Conservation (phyloP, 2,329 filamentous ascomycete species). For the Neofusicoccum umdonicola region DNA sequence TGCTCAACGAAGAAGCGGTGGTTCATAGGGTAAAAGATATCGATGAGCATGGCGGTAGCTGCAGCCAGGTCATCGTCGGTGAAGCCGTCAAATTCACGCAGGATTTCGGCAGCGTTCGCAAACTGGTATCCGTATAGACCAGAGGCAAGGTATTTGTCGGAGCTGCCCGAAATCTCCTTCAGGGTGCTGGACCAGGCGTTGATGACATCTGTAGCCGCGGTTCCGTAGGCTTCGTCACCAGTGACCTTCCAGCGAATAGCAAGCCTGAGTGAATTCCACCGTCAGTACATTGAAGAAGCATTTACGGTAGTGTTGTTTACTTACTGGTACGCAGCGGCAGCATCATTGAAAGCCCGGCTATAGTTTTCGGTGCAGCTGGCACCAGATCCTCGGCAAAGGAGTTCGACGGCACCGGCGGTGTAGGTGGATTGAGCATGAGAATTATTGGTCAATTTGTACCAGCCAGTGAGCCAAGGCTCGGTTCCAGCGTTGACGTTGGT, state of each 20-base stretch:
- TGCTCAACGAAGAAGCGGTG: slow-evolving; percentile 39
- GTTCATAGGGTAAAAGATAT: slow-evolving; percentile 43
- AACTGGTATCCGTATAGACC: slow-evolving; percentile 49
- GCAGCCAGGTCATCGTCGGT: slow-evolving; percentile 23
- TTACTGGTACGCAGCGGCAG: slow-evolving; percentile 36
- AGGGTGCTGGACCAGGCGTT: slow-evolving; percentile 40
- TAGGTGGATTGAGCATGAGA: slow-evolving; percentile 32
- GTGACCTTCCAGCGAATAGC: slow-evolving; percentile 44
- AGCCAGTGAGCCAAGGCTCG: slow-evolving; percentile 38
- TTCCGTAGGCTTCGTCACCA: slow-evolving; percentile 36
- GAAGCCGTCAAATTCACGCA: slow-evolving; percentile 38
- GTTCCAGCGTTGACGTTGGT: slow-evolving; percentile 32
- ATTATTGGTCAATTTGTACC: slow-evolving; percentile 31
- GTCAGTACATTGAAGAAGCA: neutral
- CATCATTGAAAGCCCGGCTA: slow-evolving; percentile 32
- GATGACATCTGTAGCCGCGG: slow-evolving; percentile 38
- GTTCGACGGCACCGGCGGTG: slow-evolving; percentile 27
- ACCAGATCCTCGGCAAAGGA: slow-evolving; percentile 37
- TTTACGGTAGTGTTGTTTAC: neutral
- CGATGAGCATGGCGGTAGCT: slow-evolving; percentile 32
- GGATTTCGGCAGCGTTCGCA: slow-evolving; percentile 47
- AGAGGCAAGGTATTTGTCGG: slow-evolving; percentile 40
- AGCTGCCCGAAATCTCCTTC: slow-evolving; percentile 31
- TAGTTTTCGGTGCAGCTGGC: slow-evolving; percentile 33
- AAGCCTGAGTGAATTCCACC: slow-evolving; percentile 19